A percentile compares a stretch with the other conserved stretches of the same genome.
These are phyloP conservation scores for Dryas integrifolia DNA, from an alignment of 331 rosid species.

Conservation along the genomic window DNA sequence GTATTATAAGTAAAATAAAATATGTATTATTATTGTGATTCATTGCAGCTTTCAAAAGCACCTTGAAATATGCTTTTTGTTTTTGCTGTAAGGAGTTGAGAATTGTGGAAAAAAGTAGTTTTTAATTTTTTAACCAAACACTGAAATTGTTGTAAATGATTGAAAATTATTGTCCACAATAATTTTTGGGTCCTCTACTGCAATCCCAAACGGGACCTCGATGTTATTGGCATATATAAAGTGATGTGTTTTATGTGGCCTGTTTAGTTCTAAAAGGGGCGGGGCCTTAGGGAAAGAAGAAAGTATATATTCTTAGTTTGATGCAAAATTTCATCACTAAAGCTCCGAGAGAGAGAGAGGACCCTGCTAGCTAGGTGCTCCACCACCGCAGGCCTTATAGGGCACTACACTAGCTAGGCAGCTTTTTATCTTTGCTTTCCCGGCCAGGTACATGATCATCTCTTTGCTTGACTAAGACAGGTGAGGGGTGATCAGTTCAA, in stretches of 20 bases:
- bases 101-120: too few species aligned
- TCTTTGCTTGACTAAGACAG: conserved; percentile 17
- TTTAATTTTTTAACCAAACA: too few species aligned
- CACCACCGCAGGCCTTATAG: conserved; percentile 6
- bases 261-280: conserved; percentile 24
- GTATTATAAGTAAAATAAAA: too few species aligned
- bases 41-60: too few species aligned
- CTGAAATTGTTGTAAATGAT: too few species aligned
- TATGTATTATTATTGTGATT: too few species aligned
- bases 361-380: neutral
- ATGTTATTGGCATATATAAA: conserved; percentile 17
- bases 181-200: rapidly evolving
- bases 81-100: too few species aligned
- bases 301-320: conserved; percentile 18
- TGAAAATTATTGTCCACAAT: rapidly evolving
- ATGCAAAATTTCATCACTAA: conserved; percentile 27
- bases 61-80: too few species aligned
- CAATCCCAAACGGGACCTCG: neutral
- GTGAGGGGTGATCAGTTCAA: conserved; percentile 19
- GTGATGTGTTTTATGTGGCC: conserved; percentile 26
- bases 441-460: neutral
- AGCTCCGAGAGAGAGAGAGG: neutral
- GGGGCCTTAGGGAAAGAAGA: conserved; percentile 16
- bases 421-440: neutral
- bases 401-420: neutral